Percentiles rank a stretch among this genome's conserved stretches.
These are phyloP conservation scores for Butyriboletus loyo DNA, from an alignment of 768 basidiomycete species.

Conservation along the genomic window DNA sequence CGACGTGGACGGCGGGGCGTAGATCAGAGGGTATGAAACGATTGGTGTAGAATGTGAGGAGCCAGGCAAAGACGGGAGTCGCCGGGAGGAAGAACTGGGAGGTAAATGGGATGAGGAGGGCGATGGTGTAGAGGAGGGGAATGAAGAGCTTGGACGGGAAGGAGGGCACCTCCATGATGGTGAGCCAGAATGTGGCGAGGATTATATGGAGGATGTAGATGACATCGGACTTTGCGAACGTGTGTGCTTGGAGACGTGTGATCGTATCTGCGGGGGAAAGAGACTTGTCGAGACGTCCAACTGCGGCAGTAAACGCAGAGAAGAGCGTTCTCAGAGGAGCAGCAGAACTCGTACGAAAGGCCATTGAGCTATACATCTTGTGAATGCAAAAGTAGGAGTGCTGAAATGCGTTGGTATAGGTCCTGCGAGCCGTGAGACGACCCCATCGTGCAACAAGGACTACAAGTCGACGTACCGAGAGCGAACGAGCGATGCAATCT, in stretches of 20 bases:
- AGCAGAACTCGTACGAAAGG: conserved; percentile 2
- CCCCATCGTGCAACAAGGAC: not conserved
- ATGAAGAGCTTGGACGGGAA: conserved; percentile 77
- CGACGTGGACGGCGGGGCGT: conserved; percentile 86
- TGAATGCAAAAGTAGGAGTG: not conserved
- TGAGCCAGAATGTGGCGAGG: conserved; percentile 67
- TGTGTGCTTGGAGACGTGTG: conserved; percentile 52
- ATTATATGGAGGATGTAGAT: conserved; percentile 64
- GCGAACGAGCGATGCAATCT: not conserved
- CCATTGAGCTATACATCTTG: conserved; percentile 4
- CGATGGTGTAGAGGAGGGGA: conserved; percentile 64
- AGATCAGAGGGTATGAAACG: conserved; percentile 75
- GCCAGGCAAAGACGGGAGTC: conserved; percentile 80
- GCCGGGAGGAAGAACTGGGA: conserved; percentile 91
- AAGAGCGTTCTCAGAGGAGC: conserved; percentile 17
- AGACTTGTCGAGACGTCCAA: conserved; percentile 72
- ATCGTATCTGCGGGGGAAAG: conserved; percentile 69
- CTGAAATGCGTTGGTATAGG: not conserved
- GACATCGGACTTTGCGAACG: conserved; percentile 53
- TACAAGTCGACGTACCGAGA: not conserved
- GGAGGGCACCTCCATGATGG: conserved; percentile 64
- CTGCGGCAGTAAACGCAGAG: conserved; percentile 56
- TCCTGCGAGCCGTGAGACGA: not conserved
- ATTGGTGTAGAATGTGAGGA: conserved; percentile 83
- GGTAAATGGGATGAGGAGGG: conserved; percentile 79